Percentiles rank a stretch among this genome's conserved stretches.
phyloP scores from a whole-genome alignment of 73 alveolate genomes.

The Effrenium voratum region DNA sequence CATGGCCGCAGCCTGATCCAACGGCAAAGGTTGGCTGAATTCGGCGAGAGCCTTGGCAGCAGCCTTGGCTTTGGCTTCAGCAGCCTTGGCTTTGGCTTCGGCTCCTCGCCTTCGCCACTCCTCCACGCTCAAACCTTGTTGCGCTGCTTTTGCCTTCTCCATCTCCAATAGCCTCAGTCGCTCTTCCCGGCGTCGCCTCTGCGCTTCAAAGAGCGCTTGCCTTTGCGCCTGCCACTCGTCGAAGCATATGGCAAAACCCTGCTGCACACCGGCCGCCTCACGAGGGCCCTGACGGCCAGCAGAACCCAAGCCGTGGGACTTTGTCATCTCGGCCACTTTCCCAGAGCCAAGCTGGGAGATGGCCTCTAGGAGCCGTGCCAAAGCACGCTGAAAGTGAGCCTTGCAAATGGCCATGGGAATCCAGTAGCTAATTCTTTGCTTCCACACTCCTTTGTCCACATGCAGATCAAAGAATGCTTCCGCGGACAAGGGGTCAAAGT shows the following conservation, averaged over 20 bases:
- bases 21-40: not conserved
- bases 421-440: slow-evolving; percentile 55
- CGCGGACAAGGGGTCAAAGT: slow-evolving; percentile 59
- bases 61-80: slow-evolving; percentile 29
- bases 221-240: slow-evolving; percentile 53
- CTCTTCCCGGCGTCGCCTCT: slow-evolving; percentile 15
- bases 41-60: not conserved
- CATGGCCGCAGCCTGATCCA: slow-evolving; percentile 70
- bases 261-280: not conserved
- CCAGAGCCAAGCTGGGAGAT: slow-evolving; percentile 45
- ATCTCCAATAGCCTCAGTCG: not conserved
- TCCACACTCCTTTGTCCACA: slow-evolving; percentile 65
- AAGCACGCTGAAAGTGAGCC: slow-evolving; percentile 28
- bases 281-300: slow-evolving; percentile 21
- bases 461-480: slow-evolving; percentile 30
- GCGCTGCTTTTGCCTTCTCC: not conserved
- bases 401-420: slow-evolving; percentile 63
- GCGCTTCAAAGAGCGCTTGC: slow-evolving; percentile 27
- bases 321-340: slow-evolving; percentile 66
- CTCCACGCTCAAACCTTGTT: slow-evolving; percentile 26
- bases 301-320: slow-evolving; percentile 74
- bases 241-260: not conserved
- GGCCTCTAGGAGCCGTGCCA: slow-evolving; percentile 8
- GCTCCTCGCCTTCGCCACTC: slow-evolving; percentile 18
- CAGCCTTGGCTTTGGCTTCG: not conserved